Evolutionary conservation across 1,139 yeast species (phyloP).

Genomic region (Debaryomyces psychrophilus): DNA sequence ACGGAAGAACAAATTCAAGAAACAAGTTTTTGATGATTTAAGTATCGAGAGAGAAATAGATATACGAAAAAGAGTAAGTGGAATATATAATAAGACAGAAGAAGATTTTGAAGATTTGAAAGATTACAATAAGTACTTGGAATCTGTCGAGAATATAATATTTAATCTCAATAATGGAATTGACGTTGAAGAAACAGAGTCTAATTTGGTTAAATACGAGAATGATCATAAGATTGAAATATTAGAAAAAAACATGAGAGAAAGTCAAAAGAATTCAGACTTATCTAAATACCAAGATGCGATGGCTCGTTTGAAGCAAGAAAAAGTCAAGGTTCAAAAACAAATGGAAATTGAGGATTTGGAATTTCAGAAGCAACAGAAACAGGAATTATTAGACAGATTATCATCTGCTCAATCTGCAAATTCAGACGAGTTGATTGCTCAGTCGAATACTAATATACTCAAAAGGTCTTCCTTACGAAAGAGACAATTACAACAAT

Average conservation of each 20-base stretch:
- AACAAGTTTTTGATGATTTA: conserved; percentile 90
- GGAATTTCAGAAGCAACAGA: conserved; percentile 58
- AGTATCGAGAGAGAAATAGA: conserved; percentile 90
- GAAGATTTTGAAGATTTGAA: conserved; percentile 66
- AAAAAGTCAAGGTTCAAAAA: conserved; percentile 63
- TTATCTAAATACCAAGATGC: conserved; percentile 60
- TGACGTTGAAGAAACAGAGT: conserved; percentile 74
- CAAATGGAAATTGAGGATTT: conserved; percentile 71
- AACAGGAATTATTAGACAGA: conserved; percentile 69
- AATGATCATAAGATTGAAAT: conserved; percentile 75
- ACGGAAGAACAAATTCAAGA: conserved; percentile 85
- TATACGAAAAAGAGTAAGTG: conserved; percentile 74
- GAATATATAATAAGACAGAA: conserved; percentile 78
- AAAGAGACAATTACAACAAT: conserved; percentile 66
- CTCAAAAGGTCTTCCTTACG: conserved; percentile 67
- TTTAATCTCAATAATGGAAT: conserved; percentile 73
- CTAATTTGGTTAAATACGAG: conserved; percentile 69
- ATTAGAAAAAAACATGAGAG: conserved; percentile 64
- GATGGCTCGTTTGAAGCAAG: conserved; percentile 59
- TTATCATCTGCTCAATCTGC: conserved; percentile 46
- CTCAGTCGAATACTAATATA: conserved; percentile 44
- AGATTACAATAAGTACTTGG: conserved; percentile 76
- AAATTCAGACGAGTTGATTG: conserved; percentile 56
- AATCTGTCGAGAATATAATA: conserved; percentile 78
- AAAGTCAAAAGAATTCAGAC: conserved; percentile 67